phyloP scores from a whole-genome alignment of 441 rosid genomes.

The Biscutella auriculata region DNA sequence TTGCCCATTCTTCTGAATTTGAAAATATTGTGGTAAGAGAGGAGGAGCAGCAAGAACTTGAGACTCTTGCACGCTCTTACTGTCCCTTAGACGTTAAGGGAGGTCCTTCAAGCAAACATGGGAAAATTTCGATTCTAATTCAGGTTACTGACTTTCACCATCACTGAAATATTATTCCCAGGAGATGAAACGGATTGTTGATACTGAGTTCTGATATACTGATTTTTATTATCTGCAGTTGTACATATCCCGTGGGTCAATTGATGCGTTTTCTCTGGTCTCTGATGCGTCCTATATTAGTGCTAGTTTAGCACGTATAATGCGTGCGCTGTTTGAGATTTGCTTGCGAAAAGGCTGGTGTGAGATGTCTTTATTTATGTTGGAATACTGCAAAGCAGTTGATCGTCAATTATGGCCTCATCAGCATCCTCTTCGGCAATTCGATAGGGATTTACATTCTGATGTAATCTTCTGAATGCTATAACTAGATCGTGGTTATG shows the following conservation, averaged over 20 bases:
- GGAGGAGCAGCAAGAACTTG: constrained; percentile 96
- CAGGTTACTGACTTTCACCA: constrained; percentile 42
- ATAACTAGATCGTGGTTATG: neutral
- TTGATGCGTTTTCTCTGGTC: constrained; percentile 83
- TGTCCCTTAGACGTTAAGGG: constrained; percentile 93
- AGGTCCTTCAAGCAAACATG: constrained; percentile 94
- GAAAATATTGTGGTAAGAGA: constrained; percentile 97
- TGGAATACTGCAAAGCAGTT: constrained; percentile 98
- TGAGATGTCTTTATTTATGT: constrained; percentile 87
- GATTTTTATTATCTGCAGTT: constrained; percentile 45
- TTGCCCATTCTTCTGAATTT: constrained; percentile 96
- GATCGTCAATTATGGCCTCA: constrained; percentile 98
- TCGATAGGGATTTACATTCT: constrained; percentile 71
- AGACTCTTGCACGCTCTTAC: constrained; percentile 60
- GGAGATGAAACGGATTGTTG: constrained; percentile 1
- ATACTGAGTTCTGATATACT: constrained; percentile 19
- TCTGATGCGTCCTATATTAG: constrained; percentile 98
- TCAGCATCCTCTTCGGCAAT: constrained; percentile 96
- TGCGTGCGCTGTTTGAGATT: constrained; percentile 95
- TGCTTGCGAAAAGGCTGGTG: constrained; percentile 96
- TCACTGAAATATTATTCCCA: constrained; percentile 11
- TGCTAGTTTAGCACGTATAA: constrained; percentile 98
- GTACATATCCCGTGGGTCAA: constrained; percentile 92
- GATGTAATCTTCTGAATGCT: constrained; percentile 49
- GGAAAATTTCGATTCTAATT: constrained; percentile 93